A percentile compares a stretch with the other conserved stretches of the same genome.
phyloP scores from a whole-genome alignment of 2,329 filamentous ascomycete genomes.

The Diplodia intermedia region DNA sequence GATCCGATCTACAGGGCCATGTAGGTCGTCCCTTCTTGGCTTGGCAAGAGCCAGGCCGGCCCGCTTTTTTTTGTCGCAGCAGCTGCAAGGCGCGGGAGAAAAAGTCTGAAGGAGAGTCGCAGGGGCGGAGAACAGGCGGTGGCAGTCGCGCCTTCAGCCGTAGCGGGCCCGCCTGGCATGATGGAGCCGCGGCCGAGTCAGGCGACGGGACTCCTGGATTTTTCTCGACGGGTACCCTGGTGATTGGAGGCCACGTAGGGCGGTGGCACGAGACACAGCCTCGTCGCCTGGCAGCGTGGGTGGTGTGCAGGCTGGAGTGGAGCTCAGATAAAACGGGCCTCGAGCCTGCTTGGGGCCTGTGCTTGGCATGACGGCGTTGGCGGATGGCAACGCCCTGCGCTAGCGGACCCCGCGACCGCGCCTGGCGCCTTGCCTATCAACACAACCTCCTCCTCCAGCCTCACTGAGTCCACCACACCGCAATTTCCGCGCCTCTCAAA shows the following conservation, averaged over 20 bases:
- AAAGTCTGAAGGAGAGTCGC: neutral
- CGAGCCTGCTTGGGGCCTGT: neutral
- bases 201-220: neutral
- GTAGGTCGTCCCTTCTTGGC: neutral
- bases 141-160: conserved; percentile 5
- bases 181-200: neutral
- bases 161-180: conserved; percentile 1
- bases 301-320: conserved; percentile 13
- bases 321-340: conserved; percentile 17
- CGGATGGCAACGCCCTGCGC: conserved; percentile 2
- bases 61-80: conserved; percentile 13
- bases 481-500: conserved; percentile 18
- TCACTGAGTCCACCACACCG: conserved; percentile 14
- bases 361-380: conserved; percentile 27
- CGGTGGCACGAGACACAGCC: conserved; percentile 27
- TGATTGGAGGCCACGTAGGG: conserved; percentile 20
- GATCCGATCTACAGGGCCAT: conserved; percentile 9
- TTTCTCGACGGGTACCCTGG: neutral
- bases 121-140: conserved; percentile 4
- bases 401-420: conserved; percentile 27
- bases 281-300: conserved; percentile 4
- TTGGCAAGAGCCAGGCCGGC: neutral
- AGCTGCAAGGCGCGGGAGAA: neutral
- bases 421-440: conserved; percentile 2
- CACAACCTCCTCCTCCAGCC: conserved; percentile 6